Conservation (phyloP, 495 filamentous ascomycete species). For the Acidomyces sp. region DNA sequence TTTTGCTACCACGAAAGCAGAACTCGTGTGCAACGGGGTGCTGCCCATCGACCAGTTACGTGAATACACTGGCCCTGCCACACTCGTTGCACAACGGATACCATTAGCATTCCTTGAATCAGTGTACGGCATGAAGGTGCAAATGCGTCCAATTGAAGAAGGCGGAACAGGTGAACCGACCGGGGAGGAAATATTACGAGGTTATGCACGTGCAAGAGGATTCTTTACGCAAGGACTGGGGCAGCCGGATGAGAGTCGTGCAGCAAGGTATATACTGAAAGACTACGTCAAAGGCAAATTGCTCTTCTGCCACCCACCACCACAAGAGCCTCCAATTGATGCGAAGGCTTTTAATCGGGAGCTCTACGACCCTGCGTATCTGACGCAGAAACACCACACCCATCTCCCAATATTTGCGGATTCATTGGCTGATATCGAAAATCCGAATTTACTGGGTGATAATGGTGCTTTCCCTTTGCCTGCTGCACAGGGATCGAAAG, state of each 20-base stretch:
- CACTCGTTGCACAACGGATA: constrained; percentile 77
- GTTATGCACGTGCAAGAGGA: constrained; percentile 79
- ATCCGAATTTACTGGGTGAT: constrained; percentile 30
- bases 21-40: constrained; percentile 90
- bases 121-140: constrained; percentile 83
- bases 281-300: constrained; percentile 97
- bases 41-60: constrained; percentile 94
- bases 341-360: constrained; percentile 69
- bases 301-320: constrained; percentile 81
- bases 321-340: constrained; percentile 46
- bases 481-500: constrained; percentile 47
- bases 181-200: constrained; percentile 69
- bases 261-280: constrained; percentile 81
- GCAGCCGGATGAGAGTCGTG: constrained; percentile 83
- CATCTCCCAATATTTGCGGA: constrained; percentile 33
- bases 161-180: constrained; percentile 85
- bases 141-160: constrained; percentile 71
- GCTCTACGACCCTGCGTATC: constrained; percentile 66
- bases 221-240: constrained; percentile 80
- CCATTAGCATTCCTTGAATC: constrained; percentile 85
- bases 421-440: constrained; percentile 19
- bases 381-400: constrained; percentile 59
- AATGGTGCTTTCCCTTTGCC: constrained; percentile 25
- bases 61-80: constrained; percentile 80
- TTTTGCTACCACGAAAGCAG: constrained; percentile 91